A percentile compares a stretch with the other conserved stretches of the same genome.
Evolutionary conservation across 768 basidiomycete species (phyloP).

Genomic region (Russula abietina): DNA sequence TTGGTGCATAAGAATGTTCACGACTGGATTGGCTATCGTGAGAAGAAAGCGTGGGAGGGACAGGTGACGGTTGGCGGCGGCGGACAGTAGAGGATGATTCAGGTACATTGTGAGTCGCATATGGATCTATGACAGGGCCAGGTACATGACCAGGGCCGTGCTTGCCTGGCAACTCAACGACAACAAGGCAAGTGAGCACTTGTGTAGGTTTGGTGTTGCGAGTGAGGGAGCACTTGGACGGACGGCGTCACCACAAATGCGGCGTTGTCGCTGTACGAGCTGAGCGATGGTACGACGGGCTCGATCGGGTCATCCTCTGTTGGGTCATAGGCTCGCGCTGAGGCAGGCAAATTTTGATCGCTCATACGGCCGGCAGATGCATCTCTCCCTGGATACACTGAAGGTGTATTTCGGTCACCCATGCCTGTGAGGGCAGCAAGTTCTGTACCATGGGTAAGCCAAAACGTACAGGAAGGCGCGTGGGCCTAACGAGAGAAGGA

Average conservation of each 20-base stretch:
- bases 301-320: conserved; percentile 85
- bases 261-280: conserved; percentile 34
- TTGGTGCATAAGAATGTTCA: conserved; percentile 3
- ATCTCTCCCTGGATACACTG: conserved; percentile 67
- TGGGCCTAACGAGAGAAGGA: conserved; percentile 28
- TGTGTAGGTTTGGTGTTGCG: conserved; percentile 66
- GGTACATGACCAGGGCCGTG: conserved; percentile 35
- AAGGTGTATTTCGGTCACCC: conserved; percentile 51
- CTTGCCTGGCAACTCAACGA: conserved; percentile 86
- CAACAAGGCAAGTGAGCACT: conserved; percentile 87
- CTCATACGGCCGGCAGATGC: conserved; percentile 37
- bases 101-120: conserved; percentile 26
- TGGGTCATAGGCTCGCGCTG: conserved; percentile 44
- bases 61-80: conserved; percentile 31
- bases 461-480: background rate
- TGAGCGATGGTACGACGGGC: conserved; percentile 41
- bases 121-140: conserved; percentile 41
- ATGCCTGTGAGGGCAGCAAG: conserved; percentile 91
- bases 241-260: conserved; percentile 84
- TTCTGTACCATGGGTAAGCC: conserved; percentile 47
- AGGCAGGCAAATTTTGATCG: conserved; percentile 25
- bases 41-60: conserved; percentile 26
- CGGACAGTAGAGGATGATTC: conserved; percentile 23
- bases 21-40: conserved; percentile 18
- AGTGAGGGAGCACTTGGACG: conserved; percentile 84